These are phyloP conservation scores for Phytophthora chlamydospora DNA, from an alignment of 352 stramenopile species.

Conservation along the genomic window DNA sequence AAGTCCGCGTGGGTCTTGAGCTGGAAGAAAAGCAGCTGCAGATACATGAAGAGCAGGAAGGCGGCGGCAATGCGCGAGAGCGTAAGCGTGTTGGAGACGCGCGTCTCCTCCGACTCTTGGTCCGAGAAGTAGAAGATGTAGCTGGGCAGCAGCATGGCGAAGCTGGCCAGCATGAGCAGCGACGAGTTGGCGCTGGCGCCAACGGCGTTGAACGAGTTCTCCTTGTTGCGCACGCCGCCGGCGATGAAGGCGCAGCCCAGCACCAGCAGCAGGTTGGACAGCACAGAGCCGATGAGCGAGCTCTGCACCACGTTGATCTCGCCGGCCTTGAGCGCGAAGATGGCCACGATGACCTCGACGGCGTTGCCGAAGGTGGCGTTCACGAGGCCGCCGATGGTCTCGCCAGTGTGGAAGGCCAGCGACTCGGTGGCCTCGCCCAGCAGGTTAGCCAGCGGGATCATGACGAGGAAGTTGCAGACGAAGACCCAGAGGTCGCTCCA, in stretches of 20 bases:
- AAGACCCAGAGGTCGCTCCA: constrained; percentile 91
- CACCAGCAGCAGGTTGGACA: constrained; percentile 98
- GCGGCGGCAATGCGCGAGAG: constrained; percentile 82
- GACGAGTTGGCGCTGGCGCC: constrained; percentile 94
- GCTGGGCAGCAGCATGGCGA: constrained; percentile 94
- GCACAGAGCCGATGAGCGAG: constrained; percentile 96
- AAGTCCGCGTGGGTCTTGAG: constrained; percentile 94
- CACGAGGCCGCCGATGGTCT: constrained; percentile 96
- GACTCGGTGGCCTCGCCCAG: constrained; percentile 98
- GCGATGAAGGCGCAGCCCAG: constrained; percentile 97
- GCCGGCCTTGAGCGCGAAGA: constrained; percentile 93
- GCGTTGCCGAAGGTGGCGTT: constrained; percentile 99
- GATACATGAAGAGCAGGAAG: constrained; percentile 93
- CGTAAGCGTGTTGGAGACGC: constrained; percentile 69
- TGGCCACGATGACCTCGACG: constrained; percentile 96
- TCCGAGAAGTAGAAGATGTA: constrained; percentile 91
- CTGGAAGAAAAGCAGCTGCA: constrained; percentile 96
- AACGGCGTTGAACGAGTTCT: constrained; percentile 94
- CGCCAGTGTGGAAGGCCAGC: constrained; percentile 95
- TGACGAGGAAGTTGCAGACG: constrained; percentile 96
- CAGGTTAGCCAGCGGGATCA: constrained; percentile 95
- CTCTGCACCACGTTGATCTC: constrained; percentile 97
- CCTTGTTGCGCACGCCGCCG: constrained; percentile 77
- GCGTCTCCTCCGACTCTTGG: constrained; percentile 73
- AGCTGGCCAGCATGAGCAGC: constrained; percentile 93